Base-by-base conservation (phyloP, 2,329 filamentous ascomycete genomes). In the Scedosporium dehoogii region DNA sequence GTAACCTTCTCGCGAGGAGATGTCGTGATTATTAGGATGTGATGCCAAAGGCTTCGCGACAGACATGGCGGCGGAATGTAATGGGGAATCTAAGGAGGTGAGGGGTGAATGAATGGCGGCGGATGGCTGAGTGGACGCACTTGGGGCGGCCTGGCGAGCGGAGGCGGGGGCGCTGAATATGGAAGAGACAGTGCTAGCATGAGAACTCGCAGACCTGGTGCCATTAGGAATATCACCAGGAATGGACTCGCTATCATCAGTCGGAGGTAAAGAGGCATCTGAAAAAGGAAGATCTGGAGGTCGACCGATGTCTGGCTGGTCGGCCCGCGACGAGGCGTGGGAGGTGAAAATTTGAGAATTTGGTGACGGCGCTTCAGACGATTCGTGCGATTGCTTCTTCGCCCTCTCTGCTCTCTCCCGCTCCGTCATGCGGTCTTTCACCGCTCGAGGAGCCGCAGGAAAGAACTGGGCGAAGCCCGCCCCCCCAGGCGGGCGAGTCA, bases 391-490 rank as follows among this genome's bases (percentile, higher is more conserved):
- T 69, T 75, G 74, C 60, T 75, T 75, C 67, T 76, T 77, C 64
- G 75, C 74, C 73, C 77, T 85, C 78, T 85, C 83, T 64, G 75
- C 74, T 73, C 77, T 85, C 78, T 85, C 83, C 72, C 84, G 79
- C 73, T 86, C 83, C 72, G 80, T 81, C 67, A 82, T 80, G 70
- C 79, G 80, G 72, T 84, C 80, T 73, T 79, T 79, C 63, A 81
- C 79, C 63, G 85, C 85, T 69, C 85, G 84, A 68, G 90, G 89
- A 72, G 89, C 90, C 73, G 88, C 85, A 69, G 89, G 89, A 76
- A 92, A 92, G 82, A 91, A 94, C 78, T 92, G 86, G 78, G 88
- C 89, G 82, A 92, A 92, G 78, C 87, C 87, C 79, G 88, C 87
- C 75, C 81, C 80, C 65, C 83, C 81, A 71, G 86, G 82, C 74